phyloP scores from a whole-genome alignment of 2,329 filamentous ascomycete species.

The Myrmaecium sp. region DNA sequence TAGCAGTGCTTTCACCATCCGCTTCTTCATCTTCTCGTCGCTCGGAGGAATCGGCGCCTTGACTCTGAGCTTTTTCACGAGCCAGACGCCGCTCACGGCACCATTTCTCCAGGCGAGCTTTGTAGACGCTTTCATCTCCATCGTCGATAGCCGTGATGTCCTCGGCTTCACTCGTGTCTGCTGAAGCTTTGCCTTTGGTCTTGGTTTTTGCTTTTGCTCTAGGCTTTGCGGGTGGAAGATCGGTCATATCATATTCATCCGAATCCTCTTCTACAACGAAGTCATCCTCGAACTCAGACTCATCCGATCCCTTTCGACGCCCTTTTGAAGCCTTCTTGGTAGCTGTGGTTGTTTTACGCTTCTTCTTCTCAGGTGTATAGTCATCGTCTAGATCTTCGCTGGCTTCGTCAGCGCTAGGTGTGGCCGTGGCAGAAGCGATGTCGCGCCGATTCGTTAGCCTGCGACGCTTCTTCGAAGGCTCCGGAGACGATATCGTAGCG shows the following conservation, averaged over 20 bases:
- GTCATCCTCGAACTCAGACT: conserved; percentile 19
- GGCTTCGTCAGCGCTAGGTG: conserved; percentile 13
- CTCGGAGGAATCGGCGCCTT: conserved; percentile 1
- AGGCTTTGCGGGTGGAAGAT: conserved; percentile 22
- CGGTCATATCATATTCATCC: conserved; percentile 21
- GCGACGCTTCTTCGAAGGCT: conserved; percentile 20
- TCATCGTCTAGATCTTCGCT: conserved; percentile 26
- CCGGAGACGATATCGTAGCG: conserved; percentile 12
- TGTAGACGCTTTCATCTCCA: conserved; percentile 71
- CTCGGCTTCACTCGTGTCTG: conserved; percentile 20
- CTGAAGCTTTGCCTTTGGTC: conserved; percentile 9
- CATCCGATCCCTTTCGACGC: no score
- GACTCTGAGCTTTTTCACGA: conserved; percentile 25
- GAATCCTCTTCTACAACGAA: conserved; percentile 19
- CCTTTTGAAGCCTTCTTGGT: no score
- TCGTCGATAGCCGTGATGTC: conserved; percentile 60
- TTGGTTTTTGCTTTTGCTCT: conserved; percentile 10
- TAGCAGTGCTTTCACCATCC: conserved; percentile 18
- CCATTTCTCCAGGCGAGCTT: conserved; percentile 61
- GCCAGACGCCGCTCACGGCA: conserved; percentile 44
- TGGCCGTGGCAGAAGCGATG: not conserved
- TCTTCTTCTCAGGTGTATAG: conserved; percentile 22
- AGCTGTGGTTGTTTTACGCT: conserved; percentile 20
- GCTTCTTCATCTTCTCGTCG: conserved; percentile 20
- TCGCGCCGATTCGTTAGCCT: not conserved